A percentile compares a stretch with the other conserved stretches of the same genome.
phyloP scores from a whole-genome alignment of 1,139 yeast genomes.

The Sugiyamaella paludigena region DNA sequence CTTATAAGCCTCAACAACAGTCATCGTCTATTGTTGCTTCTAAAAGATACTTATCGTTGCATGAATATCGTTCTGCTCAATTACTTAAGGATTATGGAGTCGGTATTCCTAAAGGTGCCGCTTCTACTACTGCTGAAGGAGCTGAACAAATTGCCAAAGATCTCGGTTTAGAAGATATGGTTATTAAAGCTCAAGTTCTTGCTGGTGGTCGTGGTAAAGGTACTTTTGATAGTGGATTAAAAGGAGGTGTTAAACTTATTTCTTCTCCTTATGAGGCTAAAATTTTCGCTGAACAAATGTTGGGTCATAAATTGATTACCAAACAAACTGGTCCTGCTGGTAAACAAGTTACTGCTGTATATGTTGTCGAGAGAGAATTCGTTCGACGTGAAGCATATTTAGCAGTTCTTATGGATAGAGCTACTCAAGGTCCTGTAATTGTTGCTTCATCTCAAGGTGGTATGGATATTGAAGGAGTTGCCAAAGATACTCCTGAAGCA shows the following conservation, averaged over 20 bases:
- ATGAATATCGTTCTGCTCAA: conserved; percentile 95
- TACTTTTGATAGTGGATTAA: conserved; percentile 89
- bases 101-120: conserved; percentile 87
- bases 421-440: conserved; percentile 83
- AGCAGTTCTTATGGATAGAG: conserved; percentile 93
- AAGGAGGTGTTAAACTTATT: conserved; percentile 95
- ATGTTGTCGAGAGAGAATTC: conserved; percentile 91
- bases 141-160: conserved; percentile 78
- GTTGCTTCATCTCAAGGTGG: conserved; percentile 99
- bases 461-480: conserved; percentile 99
- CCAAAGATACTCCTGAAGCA: conserved; percentile 85
- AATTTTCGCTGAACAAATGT: conserved; percentile 84
- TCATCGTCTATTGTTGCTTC: conserved; percentile 18
- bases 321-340: conserved; percentile 98
- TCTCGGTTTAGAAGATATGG: conserved; percentile 70
- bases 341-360: conserved; percentile 94
- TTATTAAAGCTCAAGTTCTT: conserved; percentile 95
- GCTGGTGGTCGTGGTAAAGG: conserved; percentile 99
- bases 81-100: conserved; percentile 77
- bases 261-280: conserved; percentile 83
- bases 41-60: conserved; percentile 74
- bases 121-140: conserved; percentile 86
- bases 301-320: conserved; percentile 89
- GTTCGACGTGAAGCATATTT: conserved; percentile 93
- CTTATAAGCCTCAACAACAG: conserved; percentile 4